Base-by-base conservation (phyloP, 345 rosid species). In the Limnanthes douglasii region DNA sequence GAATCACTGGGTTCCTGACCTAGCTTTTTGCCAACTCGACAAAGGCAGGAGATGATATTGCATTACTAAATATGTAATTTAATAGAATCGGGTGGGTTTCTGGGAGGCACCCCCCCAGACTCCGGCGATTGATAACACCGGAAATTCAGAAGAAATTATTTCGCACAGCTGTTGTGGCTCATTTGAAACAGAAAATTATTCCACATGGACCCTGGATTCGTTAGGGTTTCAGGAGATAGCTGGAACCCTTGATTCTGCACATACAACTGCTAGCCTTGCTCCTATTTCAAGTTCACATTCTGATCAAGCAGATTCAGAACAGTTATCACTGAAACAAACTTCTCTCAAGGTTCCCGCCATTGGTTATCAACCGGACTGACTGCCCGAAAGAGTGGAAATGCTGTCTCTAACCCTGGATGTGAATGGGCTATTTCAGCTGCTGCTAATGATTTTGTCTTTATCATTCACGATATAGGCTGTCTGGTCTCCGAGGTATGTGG, bases 181-280 rank as follows among this genome's bases (percentile, higher is more conserved):
- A 93, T 28, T 31, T 61, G 54, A 42, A 69, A 49, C 70, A 65
- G 65, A 81, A 71, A 51, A 58, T 78, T 39, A 62, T 92, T 48
- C 61, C 62, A 41, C 68, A 60, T 53, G 88, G 69, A 27, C 52
- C 66, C n/a, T n/a, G n/a, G n/a, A n/a, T n/a, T n/a, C n/a, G n/a
- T n/a, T n/a, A n/a, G n/a, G 99, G 71, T 81, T 92, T 62, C 99
- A 92, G 74, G 96, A 81, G 62, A 78, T 92, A 65, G 96, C 99
- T 7, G 96, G 96, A 46, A 66, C 66, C 58, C 54, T 92, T 51
- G 94, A 84, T 57, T 69, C 93, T 45, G 83, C 78, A 23, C 94
- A 85, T 46, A 23, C 43, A 29, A 53, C 69, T 14, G n/a, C 78
- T 33, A 69, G 64, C 62, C 78, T 92, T 30, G 62, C 68, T 43